Evolutionary conservation across 495 filamentous ascomycete genomes (phyloP).

Genomic region (Aeminium ludgeri): DNA sequence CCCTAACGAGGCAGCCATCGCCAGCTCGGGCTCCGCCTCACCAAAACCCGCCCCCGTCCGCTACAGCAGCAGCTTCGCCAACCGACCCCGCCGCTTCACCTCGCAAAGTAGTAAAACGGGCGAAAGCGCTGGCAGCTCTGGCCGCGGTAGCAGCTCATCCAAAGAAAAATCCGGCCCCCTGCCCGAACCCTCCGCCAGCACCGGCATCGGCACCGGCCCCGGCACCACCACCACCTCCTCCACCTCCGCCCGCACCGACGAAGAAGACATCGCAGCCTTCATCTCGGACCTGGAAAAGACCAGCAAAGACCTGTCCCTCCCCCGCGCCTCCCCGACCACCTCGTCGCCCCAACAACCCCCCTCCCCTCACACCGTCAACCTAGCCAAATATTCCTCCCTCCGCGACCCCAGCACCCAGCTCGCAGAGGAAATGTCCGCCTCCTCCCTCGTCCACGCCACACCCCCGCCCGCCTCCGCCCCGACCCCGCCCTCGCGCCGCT

Average conservation of each 20-base stretch:
- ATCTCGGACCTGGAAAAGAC: conserved; percentile 67
- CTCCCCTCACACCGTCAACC: conserved; percentile 9
- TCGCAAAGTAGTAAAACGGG: conserved; percentile 46
- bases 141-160: conserved; percentile 67
- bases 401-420: conserved; percentile 4
- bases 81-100: conserved; percentile 52
- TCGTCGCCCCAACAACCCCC: neutral
- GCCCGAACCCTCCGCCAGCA: conserved; percentile 38
- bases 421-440: conserved; percentile 13
- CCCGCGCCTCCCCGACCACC: conserved; percentile 33
- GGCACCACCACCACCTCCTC: neutral
- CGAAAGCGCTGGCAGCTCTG: conserved; percentile 74
- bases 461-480: no score
- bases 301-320: conserved; percentile 53
- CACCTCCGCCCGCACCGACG: conserved; percentile 38
- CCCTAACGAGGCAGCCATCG: conserved; percentile 38
- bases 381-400: conserved; percentile 7
- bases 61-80: conserved; percentile 76
- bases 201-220: conserved; percentile 25
- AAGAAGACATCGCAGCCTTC: conserved; percentile 86
- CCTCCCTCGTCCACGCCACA: conserved; percentile 2
- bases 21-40: conserved; percentile 48
- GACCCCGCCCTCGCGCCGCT: conserved; percentile 11
- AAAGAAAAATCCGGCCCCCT: conserved; percentile 75
- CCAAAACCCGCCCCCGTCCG: conserved; percentile 57